Conservation (phyloP, 1,139 yeast genomes). For the Debaryomyces fabryi region DNA sequence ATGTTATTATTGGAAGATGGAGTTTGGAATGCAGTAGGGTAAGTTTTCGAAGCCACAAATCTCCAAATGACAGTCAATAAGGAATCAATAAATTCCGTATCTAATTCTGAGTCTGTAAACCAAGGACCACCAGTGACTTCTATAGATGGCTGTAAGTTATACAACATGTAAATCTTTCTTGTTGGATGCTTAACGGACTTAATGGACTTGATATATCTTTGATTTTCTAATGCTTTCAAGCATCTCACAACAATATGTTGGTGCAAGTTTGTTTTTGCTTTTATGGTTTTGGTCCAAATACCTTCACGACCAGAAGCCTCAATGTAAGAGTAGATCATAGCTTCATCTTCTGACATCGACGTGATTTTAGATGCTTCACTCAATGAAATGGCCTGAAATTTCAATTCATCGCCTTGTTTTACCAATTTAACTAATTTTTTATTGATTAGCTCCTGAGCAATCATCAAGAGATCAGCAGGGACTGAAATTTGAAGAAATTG, state of each 20-base stretch:
- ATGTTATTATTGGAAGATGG: constrained; percentile 27
- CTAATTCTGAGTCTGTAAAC: constrained; percentile 96
- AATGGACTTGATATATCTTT: constrained; percentile 84
- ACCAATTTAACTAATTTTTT: constrained; percentile 67
- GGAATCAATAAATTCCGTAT: constrained; percentile 88
- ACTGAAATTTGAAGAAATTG: constrained; percentile 37
- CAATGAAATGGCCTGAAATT: constrained; percentile 71
- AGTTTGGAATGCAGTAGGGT: constrained; percentile 66
- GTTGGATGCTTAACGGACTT: constrained; percentile 96
- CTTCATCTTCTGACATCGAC: constrained; percentile 84
- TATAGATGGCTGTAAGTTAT: constrained; percentile 87
- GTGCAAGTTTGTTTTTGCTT: constrained; percentile 88
- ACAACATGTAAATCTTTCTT: constrained; percentile 92
- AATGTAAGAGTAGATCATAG: constrained; percentile 86
- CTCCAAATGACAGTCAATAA: constrained; percentile 86
- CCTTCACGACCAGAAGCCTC: constrained; percentile 96
- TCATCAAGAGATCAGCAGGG: constrained; percentile 53
- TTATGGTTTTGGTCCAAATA: constrained; percentile 92
- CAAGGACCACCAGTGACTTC: constrained; percentile 99
- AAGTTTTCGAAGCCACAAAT: constrained; percentile 73
- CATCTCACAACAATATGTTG: constrained; percentile 90
- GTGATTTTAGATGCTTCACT: constrained; percentile 72
- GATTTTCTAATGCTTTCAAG: constrained; percentile 78
- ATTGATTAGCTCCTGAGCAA: constrained; percentile 69
- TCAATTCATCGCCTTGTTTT: constrained; percentile 63